phyloP scores from a whole-genome alignment of 345 rosid species.

The Brassica juncea region DNA sequence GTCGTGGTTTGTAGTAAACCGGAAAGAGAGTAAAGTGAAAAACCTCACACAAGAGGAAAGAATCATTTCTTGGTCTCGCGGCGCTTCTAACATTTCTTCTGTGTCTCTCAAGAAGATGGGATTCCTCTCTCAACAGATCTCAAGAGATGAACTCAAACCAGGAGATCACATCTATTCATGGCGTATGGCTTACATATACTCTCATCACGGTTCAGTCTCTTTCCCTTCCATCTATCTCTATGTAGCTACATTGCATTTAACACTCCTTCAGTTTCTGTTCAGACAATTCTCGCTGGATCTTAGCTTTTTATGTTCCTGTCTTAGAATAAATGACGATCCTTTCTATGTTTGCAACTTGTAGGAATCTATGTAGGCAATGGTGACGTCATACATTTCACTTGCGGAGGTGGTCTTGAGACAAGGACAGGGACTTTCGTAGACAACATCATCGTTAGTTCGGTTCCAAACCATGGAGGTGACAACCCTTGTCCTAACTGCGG shows the following conservation, averaged over 20 bases:
- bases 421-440: constrained; percentile 71
- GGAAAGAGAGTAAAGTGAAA: constrained; percentile 6
- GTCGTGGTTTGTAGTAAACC: neutral
- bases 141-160: constrained; percentile 51
- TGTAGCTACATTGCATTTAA: neutral
- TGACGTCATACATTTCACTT: constrained; percentile 77
- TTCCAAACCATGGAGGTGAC: constrained; percentile 43
- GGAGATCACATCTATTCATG: constrained; percentile 91
- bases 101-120: constrained; percentile 49
- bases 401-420: constrained; percentile 62
- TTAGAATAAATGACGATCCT: neutral
- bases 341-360: constrained; percentile 17
- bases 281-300: no score
- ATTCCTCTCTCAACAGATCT: constrained; percentile 56
- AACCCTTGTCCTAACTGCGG: constrained; percentile 59
- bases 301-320: no score
- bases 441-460: constrained; percentile 53
- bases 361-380: constrained; percentile 72
- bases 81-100: neutral
- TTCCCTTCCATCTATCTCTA: neutral
- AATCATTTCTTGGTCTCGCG: neutral
- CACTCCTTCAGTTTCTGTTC: no score
- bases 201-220: constrained; percentile 68
- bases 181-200: constrained; percentile 62
- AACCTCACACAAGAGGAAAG: neutral